Evolutionary conservation across 331 rosid genomes (phyloP), one percentile per base, ranked within the genome.

Genomic region (Cydonia oblonga): DNA sequence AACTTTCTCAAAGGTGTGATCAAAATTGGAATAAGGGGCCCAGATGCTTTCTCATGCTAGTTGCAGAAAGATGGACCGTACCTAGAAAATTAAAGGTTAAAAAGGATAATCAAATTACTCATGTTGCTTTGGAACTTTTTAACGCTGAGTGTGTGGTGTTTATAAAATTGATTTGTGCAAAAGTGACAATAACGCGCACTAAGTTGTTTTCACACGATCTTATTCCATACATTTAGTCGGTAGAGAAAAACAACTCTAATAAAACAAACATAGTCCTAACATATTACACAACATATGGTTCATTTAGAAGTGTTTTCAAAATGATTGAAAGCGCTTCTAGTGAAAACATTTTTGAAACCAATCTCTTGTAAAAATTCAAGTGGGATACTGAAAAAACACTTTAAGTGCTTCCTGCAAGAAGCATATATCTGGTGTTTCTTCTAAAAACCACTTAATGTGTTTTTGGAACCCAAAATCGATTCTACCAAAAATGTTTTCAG

Each of bases 141-240:
- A 64, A 62, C 70, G 64, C 76, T 61, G 26, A 35, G 20, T 61
- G 59, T 74, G 81, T 84, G 82, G 5, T 12, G 80, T 68, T 69
- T 53, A 54, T 61, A 65, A 76, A 79, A 78, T 42, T 52, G 67
- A 42, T 68, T 75, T 25, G 67, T 68, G 83, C 81, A 42, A 72
- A 76, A 72, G 78, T 79, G 79, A 76, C 74, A 76, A 20, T 29
- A 44, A 71, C 22, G 72, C 46, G 71, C 75, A 76, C 81, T 25
- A 12, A 62, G 71, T 60, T 64, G 61, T 60, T 73, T 69, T 69
- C 64, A 66, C 26, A 4, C 49, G 5, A 40, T 40, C 15, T 12
- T 40, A 40, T 15, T 40, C 49, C 16, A 40, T 40, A 42, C 49
- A 42, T 42, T 42, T 42, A 13, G 49, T 42, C 16, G 49, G 49